Evolutionary conservation across 2,329 filamentous ascomycete species (phyloP), one percentile per base, ranked within the genome.

Genomic region (Aspergillus fructus): DNA sequence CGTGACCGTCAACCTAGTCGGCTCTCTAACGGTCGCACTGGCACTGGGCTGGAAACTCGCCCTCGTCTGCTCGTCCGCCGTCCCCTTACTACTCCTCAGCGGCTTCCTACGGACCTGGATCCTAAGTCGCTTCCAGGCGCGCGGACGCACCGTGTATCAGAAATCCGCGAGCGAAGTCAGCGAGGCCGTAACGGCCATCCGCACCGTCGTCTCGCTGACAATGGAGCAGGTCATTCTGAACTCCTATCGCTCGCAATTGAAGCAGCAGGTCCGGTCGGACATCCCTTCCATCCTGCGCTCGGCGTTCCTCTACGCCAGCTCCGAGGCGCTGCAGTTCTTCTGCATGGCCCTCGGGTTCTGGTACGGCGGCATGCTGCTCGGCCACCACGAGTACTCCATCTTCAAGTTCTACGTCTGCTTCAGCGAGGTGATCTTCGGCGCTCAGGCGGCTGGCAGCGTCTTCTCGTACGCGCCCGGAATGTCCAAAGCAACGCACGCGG

Each of bases 1-100:
- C 67, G 88, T 92, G 13, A 71, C 78, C 3, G 90, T 90, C 0
- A 96, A 91, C 0, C 81, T 96, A 3, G 68, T 93, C 49, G 82
- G 86, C 1, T 87, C 89, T 17, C 84, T 89, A 48, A 75, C 81
- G 11, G 73, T 93, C 15, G 83, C 85, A 13, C 75, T 89, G n/a
- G 81, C 82, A 12, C 82, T 91, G 53, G 89, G 88, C 2, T 94
- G 90, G 90, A 93, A 93, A 71, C 80, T 94, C 13, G 87, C 88
- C 5, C 81, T 93, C 0, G 89, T 93, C 23, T 78, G 74, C 13
- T 73, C 80, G 37, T 75, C 74, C 45, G 78, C 81, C 23, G 73
- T 83, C 0, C 81, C 81, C 0, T 48, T 65, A 1, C 56, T 73
- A 2, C 61, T 72, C 3, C 24, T 63, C 4, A 64, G 62, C 21